Evolutionary conservation across 345 rosid genomes (phyloP).

Genomic region (Citrus hindsii): DNA sequence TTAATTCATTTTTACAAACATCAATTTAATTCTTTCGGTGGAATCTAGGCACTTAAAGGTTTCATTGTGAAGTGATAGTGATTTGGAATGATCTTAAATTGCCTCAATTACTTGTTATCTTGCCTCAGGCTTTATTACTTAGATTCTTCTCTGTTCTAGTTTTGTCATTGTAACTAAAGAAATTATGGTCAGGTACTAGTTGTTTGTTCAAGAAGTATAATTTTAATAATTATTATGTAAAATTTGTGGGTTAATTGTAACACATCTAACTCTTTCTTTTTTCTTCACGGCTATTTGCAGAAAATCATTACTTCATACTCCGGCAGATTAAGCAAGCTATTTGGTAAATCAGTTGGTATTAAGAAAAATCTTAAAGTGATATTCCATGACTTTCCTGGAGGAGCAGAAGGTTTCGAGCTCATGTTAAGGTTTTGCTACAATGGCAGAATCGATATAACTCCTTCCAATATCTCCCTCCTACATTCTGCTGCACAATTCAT

Average conservation of each 20-base stretch:
- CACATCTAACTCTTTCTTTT: slow-evolving; percentile 9
- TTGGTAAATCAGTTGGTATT: slow-evolving; percentile 49
- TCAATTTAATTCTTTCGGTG: slow-evolving; percentile 9
- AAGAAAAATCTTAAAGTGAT: slow-evolving; percentile 56
- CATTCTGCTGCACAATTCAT: slow-evolving; percentile 72
- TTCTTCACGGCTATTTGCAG: slow-evolving; percentile 38
- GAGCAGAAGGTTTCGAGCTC: slow-evolving; percentile 71
- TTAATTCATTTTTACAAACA: slow-evolving; percentile 3
- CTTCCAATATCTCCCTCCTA: slow-evolving; percentile 50
- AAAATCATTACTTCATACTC: slow-evolving; percentile 58
- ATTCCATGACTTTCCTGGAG: slow-evolving; percentile 89
- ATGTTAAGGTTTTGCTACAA: slow-evolving; percentile 79
- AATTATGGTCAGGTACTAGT: not conserved
- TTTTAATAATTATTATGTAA: not conserved
- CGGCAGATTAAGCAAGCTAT: slow-evolving; percentile 56
- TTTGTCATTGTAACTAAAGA: slow-evolving; percentile 5
- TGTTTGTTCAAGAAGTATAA: not conserved
- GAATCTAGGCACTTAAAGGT: slow-evolving; percentile 10
- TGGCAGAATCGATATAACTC: slow-evolving; percentile 45
- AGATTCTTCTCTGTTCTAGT: not conserved
- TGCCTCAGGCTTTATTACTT: not conserved
- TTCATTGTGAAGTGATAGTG: slow-evolving; percentile 12
- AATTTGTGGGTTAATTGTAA: not conserved
- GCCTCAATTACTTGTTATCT: not conserved
- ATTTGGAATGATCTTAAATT: slow-evolving; percentile 12